A percentile compares a stretch with the other conserved stretches of the same genome.
Conservation (phyloP, 2,329 filamentous ascomycete species). For the Kalmusia sp. region DNA sequence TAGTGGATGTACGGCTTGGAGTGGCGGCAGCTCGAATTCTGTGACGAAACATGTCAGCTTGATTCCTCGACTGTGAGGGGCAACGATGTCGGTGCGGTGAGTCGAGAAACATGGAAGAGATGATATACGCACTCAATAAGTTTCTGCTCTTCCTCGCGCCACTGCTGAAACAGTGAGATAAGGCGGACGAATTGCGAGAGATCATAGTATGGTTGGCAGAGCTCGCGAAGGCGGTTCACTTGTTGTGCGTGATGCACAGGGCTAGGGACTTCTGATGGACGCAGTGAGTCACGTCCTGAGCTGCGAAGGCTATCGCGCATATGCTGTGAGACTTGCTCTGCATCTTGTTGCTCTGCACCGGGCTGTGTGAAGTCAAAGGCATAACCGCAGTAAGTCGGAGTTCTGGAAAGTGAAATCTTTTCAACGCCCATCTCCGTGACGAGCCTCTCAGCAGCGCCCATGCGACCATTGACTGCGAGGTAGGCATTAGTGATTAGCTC, state of each 20-base stretch:
- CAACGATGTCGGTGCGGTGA: constrained; percentile 15
- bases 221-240: constrained; percentile 29
- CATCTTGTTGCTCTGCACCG: constrained; percentile 37
- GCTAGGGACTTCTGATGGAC: constrained; percentile 27
- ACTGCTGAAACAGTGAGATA: constrained; percentile 52
- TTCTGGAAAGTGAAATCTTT: constrained; percentile 51
- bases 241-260: constrained; percentile 26
- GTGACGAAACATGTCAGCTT: not conserved
- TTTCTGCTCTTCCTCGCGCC: constrained; percentile 51
- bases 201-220: constrained; percentile 49
- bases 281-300: constrained; percentile 24
- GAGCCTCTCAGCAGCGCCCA: constrained; percentile 64
- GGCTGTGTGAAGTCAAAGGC: constrained; percentile 40
- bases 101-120: not conserved
- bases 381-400: constrained; percentile 50
- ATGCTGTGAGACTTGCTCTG: constrained; percentile 24
- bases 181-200: constrained; percentile 52
- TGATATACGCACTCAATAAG: constrained; percentile 39
- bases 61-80: too few relatives aligned
- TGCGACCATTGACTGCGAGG: constrained; percentile 51
- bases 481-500: not conserved
- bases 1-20: constrained; percentile 34
- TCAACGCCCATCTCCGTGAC: constrained; percentile 59
- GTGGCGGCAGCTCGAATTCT: constrained; percentile 17
- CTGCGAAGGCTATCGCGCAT: constrained; percentile 25